Base-by-base conservation (phyloP, 2,329 filamentous ascomycete species). In the Xylaria polymorpha region DNA sequence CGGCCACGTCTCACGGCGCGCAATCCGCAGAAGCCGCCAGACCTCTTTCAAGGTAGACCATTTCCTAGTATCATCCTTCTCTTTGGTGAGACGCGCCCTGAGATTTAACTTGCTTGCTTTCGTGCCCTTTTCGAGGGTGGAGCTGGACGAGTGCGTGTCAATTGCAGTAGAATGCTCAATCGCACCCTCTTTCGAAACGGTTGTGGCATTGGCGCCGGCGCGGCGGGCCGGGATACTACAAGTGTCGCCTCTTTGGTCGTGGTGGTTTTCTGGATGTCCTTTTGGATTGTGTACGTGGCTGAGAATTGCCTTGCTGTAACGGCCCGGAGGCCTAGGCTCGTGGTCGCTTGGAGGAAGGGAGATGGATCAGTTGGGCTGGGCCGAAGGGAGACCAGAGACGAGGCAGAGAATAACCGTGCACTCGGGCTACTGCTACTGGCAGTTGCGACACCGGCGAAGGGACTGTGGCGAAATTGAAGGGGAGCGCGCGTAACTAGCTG, bases 51-150 rank as follows among this genome's bases (percentile, higher is more conserved):
- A 84, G 10, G 92, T 91, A 25, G 92, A 85, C 22, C 89, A 88
- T 71, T 80, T 79, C 70, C 83, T 83, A 53, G 83, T 79, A 7
- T 81, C 79, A 74, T 89, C 90, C 22, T 92, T 91, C 72, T 97
- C 93, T 78, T 94, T 97, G 55, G 92, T 94, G 59, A 99, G 84
- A 73, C 92, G 93, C 15, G 96, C 96, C 71, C 91, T 91, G 75
- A 98, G 84, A 79, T 99, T 97, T 74, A 99, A 86, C 77, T 98
- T 92, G 2, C 94, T 92, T 12, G 94, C 96, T 76, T 94, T 90
- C 14, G 91, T 88, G 41, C 94, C 96, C 80, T 91, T 95, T 79
- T 97, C 95, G 67, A 93, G 94, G 74, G 88, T 85, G 72, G 86
- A 86, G 78, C 94, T 93, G 25, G 85, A 88, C 67, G 84, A 81